Base-by-base conservation (phyloP, 1,284 basidiomycete species). In the Pulveroboletus sp. region DNA sequence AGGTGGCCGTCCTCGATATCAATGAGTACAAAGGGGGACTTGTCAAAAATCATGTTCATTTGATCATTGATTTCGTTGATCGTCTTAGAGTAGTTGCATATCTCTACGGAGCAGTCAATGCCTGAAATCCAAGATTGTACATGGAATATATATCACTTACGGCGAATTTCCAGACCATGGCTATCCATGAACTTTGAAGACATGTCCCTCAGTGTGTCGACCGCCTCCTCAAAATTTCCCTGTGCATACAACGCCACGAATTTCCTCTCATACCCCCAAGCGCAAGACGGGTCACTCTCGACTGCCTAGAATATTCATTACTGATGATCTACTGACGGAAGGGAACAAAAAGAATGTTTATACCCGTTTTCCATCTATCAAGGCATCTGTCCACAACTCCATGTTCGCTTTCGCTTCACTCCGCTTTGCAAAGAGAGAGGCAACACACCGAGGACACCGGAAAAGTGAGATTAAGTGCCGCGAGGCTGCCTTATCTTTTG, bases 181-280 rank as follows among this genome's bases (percentile, higher is more conserved):
- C 12, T 14, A 15, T 39, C 15, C 10, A 29, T 25, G 12, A 52
- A 20, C 35, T 26, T 40, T 3, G 40, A 42, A 28, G 25, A 39
- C 49, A 54, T 54, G 5, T 49, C 44, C 1, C 4, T 46, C 42
- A 54, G 35, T 35, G 52, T n/a, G 9, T 9, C 18, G 20, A 26
- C 31, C 14, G 49, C 56, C 20, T 53, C 45, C 24, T 33, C 8
- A 22, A 39, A 56, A 29, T 18, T 1, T 5, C 38, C 10, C 26
- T n/a, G 11, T 9, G 9, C 46, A 22, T 42, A 43, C 24, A 62
- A n/a, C 18, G 42, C 43, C 15, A 43, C 17, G 4, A 43, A 56
- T 42, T 44, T 64, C 20, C 46, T 36, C 33, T 54, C 15, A 26
- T 64, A 45, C 5, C 54, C 64, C 43, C 24, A 35, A n/a, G 49